A percentile compares a stretch with the other conserved stretches of the same genome.
phyloP scores from a whole-genome alignment of 192 early-diverging fungal genomes.

The Coemansia sp. region DNA sequence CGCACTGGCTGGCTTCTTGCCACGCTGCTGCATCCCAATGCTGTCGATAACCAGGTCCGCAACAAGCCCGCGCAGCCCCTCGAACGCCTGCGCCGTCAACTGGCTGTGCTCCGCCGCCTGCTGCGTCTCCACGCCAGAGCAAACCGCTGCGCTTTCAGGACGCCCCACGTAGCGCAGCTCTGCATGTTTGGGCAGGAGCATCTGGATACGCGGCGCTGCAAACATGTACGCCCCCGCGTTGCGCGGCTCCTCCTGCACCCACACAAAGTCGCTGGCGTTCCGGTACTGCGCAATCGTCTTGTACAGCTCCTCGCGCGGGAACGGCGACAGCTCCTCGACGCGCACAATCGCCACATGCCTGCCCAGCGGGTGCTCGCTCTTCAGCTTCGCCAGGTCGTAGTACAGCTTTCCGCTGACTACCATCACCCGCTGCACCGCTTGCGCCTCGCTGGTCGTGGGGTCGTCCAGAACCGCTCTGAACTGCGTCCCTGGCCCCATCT shows the following conservation, averaged over 20 bases:
- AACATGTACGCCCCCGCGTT: constrained; percentile 91
- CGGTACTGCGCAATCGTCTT: constrained; percentile 64
- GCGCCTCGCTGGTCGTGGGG: constrained; percentile 51
- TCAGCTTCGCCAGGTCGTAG: constrained; percentile 84
- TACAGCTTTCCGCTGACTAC: constrained; percentile 91
- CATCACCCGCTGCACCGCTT: constrained; percentile 61
- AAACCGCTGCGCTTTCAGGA: constrained; percentile 69
- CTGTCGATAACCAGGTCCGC: constrained; percentile 44
- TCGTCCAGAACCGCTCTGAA: constrained; percentile 86
- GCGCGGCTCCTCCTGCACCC: constrained; percentile 91
- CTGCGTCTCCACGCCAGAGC: constrained; percentile 68
- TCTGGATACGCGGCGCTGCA: constrained; percentile 77
- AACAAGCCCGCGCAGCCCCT: constrained; percentile 45
- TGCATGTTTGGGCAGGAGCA: constrained; percentile 63
- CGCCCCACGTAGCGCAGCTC: constrained; percentile 76
- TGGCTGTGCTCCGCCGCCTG: constrained; percentile 68
- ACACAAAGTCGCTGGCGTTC: constrained; percentile 71
- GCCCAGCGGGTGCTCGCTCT: constrained; percentile 65
- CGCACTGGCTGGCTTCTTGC: constrained; percentile 15
- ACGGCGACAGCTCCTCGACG: constrained; percentile 91
- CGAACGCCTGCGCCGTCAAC: constrained; percentile 58
- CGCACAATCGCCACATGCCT: constrained; percentile 80
- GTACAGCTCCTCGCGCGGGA: constrained; percentile 74
- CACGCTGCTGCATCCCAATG: constrained; percentile 22
- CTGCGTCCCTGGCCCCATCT: constrained; percentile 85